These are phyloP conservation scores for Falciphora oryzae DNA, from an alignment of 2,329 filamentous ascomycete genomes.

Conservation along the genomic window DNA sequence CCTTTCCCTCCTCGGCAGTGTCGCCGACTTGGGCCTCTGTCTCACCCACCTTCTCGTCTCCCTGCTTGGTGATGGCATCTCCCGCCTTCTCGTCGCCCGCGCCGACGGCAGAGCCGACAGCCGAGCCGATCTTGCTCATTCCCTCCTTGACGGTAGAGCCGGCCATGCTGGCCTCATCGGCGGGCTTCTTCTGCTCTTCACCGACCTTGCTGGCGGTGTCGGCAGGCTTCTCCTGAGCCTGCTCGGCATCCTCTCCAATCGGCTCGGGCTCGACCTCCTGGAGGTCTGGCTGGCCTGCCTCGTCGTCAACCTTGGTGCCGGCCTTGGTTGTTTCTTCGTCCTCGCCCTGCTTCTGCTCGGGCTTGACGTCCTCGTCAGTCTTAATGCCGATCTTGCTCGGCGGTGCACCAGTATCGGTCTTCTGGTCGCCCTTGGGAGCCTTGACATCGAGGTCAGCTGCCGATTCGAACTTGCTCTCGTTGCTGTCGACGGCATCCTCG, in stretches of 20 bases:
- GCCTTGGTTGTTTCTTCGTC: neutral
- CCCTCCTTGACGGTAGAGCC: slow-evolving; percentile 1
- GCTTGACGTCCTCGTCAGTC: neutral
- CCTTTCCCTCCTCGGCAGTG: slow-evolving; percentile 32
- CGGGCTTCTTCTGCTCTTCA: neutral
- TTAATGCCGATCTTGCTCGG: neutral
- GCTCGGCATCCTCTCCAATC: slow-evolving; percentile 13
- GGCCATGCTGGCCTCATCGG: slow-evolving; percentile 5
- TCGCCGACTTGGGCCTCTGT: slow-evolving; percentile 13
- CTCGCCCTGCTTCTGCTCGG: neutral
- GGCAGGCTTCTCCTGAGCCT: slow-evolving; percentile 12
- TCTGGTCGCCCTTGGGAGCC: slow-evolving; percentile 14
- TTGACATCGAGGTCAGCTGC: slow-evolving; percentile 9
- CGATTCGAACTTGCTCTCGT: neutral
- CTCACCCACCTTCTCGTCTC: slow-evolving; percentile 8
- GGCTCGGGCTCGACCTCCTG: slow-evolving; percentile 14
- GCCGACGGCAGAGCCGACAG: slow-evolving; percentile 16
- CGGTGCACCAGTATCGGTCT: neutral
- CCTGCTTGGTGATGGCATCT: slow-evolving; percentile 10
- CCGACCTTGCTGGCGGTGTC: slow-evolving; percentile 11
- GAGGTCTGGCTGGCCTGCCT: slow-evolving; percentile 12
- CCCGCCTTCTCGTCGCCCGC: slow-evolving; percentile 17
- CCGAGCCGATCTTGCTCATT: slow-evolving; percentile 5
- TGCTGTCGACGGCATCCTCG: slow-evolving; percentile 8
- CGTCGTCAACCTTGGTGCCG: slow-evolving; percentile 9